phyloP scores from a whole-genome alignment of 129 eudicot species.

The Scalesia atractyloides region DNA sequence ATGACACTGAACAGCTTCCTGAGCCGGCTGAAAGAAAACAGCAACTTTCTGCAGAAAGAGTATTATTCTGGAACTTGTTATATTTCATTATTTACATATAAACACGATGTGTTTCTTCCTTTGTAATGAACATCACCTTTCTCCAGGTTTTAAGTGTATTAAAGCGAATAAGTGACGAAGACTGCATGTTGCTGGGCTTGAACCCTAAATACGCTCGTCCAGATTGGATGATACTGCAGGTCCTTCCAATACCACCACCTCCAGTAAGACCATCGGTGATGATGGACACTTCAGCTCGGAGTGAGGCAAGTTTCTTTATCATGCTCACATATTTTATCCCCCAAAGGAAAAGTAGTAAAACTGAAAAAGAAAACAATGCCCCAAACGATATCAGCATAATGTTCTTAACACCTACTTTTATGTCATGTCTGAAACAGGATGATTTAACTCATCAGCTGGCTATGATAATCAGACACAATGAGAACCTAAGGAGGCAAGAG shows the following conservation, averaged over 20 bases:
- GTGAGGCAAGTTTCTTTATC: slow-evolving; percentile 65
- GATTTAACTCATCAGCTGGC: slow-evolving; percentile 98
- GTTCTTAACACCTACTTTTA: background rate
- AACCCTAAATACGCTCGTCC: slow-evolving; percentile 98
- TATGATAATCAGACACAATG: slow-evolving; percentile 95
- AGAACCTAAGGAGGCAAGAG: slow-evolving; percentile 84
- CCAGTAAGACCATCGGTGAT: slow-evolving; percentile 99
- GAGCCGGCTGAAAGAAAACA: slow-evolving; percentile 98
- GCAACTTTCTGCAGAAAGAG: slow-evolving; percentile 93
- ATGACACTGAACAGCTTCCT: slow-evolving; percentile 92
- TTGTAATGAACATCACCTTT: slow-evolving; percentile 12
- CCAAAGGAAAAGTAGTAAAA: background rate
- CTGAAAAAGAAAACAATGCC: background rate
- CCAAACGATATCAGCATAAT: background rate
- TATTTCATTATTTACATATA: background rate
- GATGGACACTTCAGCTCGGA: slow-evolving; percentile 98
- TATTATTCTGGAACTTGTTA: slow-evolving; percentile 27
- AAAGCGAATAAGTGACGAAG: slow-evolving; percentile 89
- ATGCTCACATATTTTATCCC: background rate
- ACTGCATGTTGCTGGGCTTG: slow-evolving; percentile 78
- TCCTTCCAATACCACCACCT: slow-evolving; percentile 94
- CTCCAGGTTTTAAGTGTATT: slow-evolving; percentile 80
- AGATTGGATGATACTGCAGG: slow-evolving; percentile 99
- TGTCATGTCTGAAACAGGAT: slow-evolving; percentile 55
- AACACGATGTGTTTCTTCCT: background rate